Evolutionary conservation across 768 basidiomycete species (phyloP).

Genomic region (Trametes cingulata): DNA sequence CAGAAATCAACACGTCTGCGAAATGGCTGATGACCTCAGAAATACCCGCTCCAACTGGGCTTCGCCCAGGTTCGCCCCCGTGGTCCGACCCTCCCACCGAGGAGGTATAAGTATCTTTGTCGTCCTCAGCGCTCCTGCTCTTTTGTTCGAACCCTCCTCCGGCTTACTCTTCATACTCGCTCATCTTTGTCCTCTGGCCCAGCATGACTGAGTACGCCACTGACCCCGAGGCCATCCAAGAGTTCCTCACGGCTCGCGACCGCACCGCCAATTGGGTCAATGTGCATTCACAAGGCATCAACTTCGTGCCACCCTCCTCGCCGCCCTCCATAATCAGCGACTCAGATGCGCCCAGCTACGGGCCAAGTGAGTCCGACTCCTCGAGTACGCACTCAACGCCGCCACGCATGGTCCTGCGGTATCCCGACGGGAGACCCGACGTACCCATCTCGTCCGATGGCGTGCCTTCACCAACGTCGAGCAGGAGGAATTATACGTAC

Average conservation of each 20-base stretch:
- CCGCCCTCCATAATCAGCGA: slow-evolving; percentile 30
- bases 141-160: slow-evolving; percentile 22
- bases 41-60: slow-evolving; percentile 16
- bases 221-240: slow-evolving; percentile 57
- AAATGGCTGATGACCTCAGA: slow-evolving; percentile 17
- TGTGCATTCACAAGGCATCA: slow-evolving; percentile 33
- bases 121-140: slow-evolving; percentile 9
- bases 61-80: slow-evolving; percentile 8
- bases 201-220: slow-evolving; percentile 66
- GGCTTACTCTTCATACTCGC: slow-evolving; percentile 17
- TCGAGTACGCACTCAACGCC: slow-evolving; percentile 51
- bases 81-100: slow-evolving; percentile 18
- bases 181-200: slow-evolving; percentile 13
- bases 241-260: slow-evolving; percentile 59
- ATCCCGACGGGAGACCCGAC: slow-evolving; percentile 63
- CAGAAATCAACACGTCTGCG: slow-evolving; percentile 14
- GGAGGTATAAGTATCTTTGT: slow-evolving; percentile 21
- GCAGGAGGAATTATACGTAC: slow-evolving; percentile 12
- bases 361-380: slow-evolving; percentile 41
- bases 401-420: slow-evolving; percentile 72
- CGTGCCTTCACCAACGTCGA: slow-evolving; percentile 4
- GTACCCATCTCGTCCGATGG: slow-evolving; percentile 54
- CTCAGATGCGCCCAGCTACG: slow-evolving; percentile 35
- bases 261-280: slow-evolving; percentile 69
- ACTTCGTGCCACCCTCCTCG: slow-evolving; percentile 21